These are phyloP conservation scores for Fusarium sp. DNA, from an alignment of 2,329 filamentous ascomycete species.

Conservation along the genomic window DNA sequence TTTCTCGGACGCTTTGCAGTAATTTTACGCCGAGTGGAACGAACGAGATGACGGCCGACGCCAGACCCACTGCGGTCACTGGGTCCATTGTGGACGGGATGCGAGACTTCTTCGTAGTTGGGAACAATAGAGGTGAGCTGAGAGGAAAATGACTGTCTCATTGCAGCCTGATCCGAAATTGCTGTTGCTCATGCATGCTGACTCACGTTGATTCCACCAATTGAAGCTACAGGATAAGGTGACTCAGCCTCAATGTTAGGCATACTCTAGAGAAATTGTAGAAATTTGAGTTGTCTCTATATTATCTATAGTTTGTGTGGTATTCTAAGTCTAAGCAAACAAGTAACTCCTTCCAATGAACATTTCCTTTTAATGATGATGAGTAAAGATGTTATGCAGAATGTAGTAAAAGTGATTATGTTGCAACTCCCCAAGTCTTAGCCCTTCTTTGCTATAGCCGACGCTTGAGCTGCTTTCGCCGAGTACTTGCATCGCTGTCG, in stretches of 20 bases:
- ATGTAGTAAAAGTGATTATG: not conserved
- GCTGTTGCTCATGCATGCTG: not conserved
- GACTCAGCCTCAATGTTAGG: not conserved
- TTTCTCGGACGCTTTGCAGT: not conserved
- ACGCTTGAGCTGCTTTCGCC: constrained; percentile 33
- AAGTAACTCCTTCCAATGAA: not conserved
- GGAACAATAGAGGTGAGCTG: not conserved
- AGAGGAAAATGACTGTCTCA: not conserved
- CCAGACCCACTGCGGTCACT: not conserved
- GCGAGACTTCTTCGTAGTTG: not conserved
- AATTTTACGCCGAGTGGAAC: not conserved
- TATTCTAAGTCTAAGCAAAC: not conserved
- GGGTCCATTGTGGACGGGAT: not conserved
- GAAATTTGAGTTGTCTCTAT: constrained; percentile 1
- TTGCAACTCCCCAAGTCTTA: rapidly evolving
- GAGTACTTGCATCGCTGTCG: constrained; percentile 42
- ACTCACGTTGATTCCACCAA: not conserved
- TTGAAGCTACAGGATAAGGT: not conserved
- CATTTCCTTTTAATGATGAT: not conserved
- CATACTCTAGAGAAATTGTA: not conserved
- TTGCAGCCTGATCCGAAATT: not conserved
- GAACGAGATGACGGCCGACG: not conserved
- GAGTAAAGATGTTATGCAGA: not conserved
- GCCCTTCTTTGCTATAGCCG: constrained; percentile 15
- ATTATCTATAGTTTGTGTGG: not conserved